Evolutionary conservation across 495 filamentous ascomycete genomes (phyloP).

Genomic region (Aspergillus sclerotioniger): DNA sequence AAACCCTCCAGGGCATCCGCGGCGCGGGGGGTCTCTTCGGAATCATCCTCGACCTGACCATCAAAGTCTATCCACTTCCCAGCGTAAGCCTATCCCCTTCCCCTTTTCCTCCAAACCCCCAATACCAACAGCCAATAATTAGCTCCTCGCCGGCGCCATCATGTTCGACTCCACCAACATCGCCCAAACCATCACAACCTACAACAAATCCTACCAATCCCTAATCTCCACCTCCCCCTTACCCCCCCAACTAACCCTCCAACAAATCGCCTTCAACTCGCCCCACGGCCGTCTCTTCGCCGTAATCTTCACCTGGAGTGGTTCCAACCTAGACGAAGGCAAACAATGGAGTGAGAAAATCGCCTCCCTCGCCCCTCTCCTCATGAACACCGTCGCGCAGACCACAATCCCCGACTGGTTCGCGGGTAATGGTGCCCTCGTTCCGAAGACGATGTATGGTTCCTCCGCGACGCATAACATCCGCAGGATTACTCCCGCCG

Average conservation of each 20-base stretch:
- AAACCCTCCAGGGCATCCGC: constrained; percentile 32
- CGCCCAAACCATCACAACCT: constrained; percentile 16
- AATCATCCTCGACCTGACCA: constrained; percentile 38
- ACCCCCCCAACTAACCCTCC: constrained; percentile 25
- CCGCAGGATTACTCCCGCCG: constrained; percentile 18
- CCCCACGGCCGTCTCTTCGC: constrained; percentile 24
- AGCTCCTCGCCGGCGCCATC: constrained; percentile 34
- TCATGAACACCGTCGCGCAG: constrained; percentile 28
- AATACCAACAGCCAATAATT: too few relatives aligned
- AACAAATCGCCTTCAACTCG: constrained; percentile 26
- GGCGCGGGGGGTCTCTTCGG: constrained; percentile 42
- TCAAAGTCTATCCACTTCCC: constrained; percentile 36
- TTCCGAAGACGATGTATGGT: constrained; percentile 24
- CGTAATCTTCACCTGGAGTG: constrained; percentile 32
- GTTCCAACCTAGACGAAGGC: constrained; percentile 25
- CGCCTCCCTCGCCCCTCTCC: constrained; percentile 20
- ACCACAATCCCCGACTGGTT: constrained; percentile 27
- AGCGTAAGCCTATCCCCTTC: constrained; percentile 24
- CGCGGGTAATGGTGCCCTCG: constrained; percentile 10
- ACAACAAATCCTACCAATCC: constrained; percentile 23
- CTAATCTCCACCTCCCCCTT: constrained; percentile 18
- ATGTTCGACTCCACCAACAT: constrained; percentile 31
- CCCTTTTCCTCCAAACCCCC: too few relatives aligned
- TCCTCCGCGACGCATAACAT: constrained; percentile 23
- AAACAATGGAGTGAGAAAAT: constrained; percentile 30